These are phyloP conservation scores for Populus trichocarpa DNA, from an alignment of 441 rosid genomes.

Conservation along the genomic window DNA sequence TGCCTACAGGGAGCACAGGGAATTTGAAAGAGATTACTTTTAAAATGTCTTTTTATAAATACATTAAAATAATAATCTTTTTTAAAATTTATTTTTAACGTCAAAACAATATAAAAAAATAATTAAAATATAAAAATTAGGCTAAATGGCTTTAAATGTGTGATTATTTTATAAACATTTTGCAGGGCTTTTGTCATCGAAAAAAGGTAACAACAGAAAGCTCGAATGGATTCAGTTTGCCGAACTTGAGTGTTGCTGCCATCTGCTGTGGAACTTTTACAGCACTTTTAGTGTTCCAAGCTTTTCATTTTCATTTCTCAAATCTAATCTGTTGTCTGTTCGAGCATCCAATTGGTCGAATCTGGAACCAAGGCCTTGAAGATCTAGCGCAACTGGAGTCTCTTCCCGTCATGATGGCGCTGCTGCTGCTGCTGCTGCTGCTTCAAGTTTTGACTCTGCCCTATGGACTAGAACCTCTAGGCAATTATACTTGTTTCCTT, in stretches of 20 bases:
- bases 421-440: not conserved
- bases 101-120: no score
- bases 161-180: not conserved
- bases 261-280: not conserved
- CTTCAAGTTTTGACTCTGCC: conserved; percentile 28
- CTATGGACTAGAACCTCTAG: not conserved
- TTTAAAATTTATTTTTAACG: no score
- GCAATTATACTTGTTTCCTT: conserved; percentile 31
- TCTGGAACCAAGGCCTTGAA: not conserved
- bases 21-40: no score
- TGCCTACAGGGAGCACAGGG: not conserved
- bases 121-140: no score
- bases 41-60: no score
- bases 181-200: not conserved
- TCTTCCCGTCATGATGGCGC: not conserved
- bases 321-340: conserved; percentile 2
- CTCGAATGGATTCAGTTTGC: not conserved
- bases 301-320: not conserved
- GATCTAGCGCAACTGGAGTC: not conserved
- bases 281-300: not conserved
- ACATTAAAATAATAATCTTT: no score
- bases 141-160: no score
- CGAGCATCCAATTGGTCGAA: not conserved
- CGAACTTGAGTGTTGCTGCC: conserved; percentile 11
- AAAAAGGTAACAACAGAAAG: not conserved